Percentiles rank a stretch among this genome's conserved stretches.
These are phyloP conservation scores for Coniferiporia sulphurascens DNA, from an alignment of 1,284 basidiomycete species.

Conservation along the genomic window DNA sequence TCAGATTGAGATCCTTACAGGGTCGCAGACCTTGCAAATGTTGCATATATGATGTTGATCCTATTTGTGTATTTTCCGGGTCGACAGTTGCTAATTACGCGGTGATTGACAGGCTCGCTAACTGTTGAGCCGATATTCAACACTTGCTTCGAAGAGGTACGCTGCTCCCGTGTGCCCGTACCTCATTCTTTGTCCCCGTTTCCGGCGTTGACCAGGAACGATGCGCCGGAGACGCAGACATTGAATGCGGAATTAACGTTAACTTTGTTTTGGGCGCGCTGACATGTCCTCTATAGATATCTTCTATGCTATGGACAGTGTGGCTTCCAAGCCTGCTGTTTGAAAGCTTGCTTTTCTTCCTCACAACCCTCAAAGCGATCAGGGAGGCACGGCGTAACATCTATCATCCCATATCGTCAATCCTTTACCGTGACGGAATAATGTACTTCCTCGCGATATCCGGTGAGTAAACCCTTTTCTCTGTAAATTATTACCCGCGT, in stretches of 20 bases:
- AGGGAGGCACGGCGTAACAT: constrained; percentile 9
- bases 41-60: too few species aligned
- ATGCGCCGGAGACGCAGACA: not conserved
- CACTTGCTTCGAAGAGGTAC: constrained; percentile 15
- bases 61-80: too few species aligned
- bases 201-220: not conserved
- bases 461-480: not conserved
- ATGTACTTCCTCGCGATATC: constrained; percentile 16
- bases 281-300: constrained; percentile 1
- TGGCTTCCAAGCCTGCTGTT: constrained; percentile 17
- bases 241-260: not conserved
- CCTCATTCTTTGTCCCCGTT: not conserved
- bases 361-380: constrained; percentile 17
- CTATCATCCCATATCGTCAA: constrained; percentile 17
- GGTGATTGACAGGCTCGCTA: constrained; percentile 7
- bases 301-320: constrained; percentile 14
- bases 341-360: constrained; percentile 14
- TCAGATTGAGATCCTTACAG: not conserved
- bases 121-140: constrained; percentile 13
- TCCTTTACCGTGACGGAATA: constrained; percentile 19
- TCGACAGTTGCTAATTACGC: not conserved
- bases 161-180: not conserved
- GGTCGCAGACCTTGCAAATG: too few species aligned
- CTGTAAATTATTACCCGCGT: too few species aligned
- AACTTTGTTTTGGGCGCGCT: not conserved